Base-by-base conservation (phyloP, 768 basidiomycete species). In the Kwoniella pini region DNA sequence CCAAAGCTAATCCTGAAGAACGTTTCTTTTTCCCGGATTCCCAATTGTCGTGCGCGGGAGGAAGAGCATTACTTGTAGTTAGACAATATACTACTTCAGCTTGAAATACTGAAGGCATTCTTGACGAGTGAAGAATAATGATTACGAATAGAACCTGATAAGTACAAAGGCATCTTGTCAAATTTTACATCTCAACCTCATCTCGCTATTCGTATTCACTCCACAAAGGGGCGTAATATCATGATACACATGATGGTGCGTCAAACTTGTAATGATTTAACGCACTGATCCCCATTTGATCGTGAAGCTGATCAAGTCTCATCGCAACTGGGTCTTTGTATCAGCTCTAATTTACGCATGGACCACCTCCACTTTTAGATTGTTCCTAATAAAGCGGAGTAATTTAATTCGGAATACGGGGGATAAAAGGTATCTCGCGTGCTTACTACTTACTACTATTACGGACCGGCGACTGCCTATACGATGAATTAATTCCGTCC, bases 381-480 rank as follows among this genome's bases (percentile, higher is more conserved):
- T 27, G 12, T 27, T 22, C 42, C n/a, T 46, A 4, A 6, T 27
- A 24, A 24, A 22, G 21, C 22, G 44, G 21, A 24, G 21, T 10
- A 27, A 46, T 11, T 9, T 46, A 46, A 55, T 55, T 55, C 54
- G 54, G 54, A 55, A 55, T 44, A 44, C 54, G 31, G 43, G 54
- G 54, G 33, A n/a, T 36, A 36, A 36, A 7, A 7, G 7, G 15
- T 36, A 19, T 31, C 43, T 55, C 42, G 42, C 54, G 54, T 55
- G 54, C 42, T 55, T 28, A 27, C 36, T 24, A 26, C 31, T 54
- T 38, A 21, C 31, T 19, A 13, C 19, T 10, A 42, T 12, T 42
- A 7, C 40, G 40, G 40, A 9, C 40, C 40, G 40, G 40, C 40
- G 11, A 42, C 33, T 36, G 33, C 15, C 7, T 36, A 36, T 36